Evolutionary conservation across 208 protist species (phyloP).

Genomic region (Balamuthia mandrillaris): DNA sequence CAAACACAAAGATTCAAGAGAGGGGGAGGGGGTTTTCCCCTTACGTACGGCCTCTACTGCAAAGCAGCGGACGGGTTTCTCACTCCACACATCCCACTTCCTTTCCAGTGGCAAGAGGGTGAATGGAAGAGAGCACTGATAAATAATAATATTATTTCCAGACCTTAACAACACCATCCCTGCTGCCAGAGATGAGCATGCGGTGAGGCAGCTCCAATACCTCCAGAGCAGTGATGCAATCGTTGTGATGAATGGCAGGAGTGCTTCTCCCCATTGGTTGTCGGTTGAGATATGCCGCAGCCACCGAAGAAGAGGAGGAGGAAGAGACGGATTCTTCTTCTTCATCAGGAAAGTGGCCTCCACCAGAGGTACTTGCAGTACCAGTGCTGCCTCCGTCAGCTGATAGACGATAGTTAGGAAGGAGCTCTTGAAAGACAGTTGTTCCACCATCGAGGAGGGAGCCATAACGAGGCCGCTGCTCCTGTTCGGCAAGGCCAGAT

Average conservation of each 20-base stretch:
- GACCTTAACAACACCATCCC: slow-evolving; percentile 61
- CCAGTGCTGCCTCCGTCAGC: background rate
- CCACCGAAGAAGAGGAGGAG: background rate
- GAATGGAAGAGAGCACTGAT: too few relatives aligned
- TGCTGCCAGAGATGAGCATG: slow-evolving; percentile 53
- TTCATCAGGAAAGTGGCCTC: too few relatives aligned
- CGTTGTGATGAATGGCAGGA: slow-evolving; percentile 53
- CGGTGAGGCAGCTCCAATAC: slow-evolving; percentile 48
- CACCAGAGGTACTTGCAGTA: background rate
- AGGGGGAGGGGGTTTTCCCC: too few relatives aligned
- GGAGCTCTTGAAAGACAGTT: background rate
- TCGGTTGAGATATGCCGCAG: background rate
- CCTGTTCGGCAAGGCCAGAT: slow-evolving; percentile 32
- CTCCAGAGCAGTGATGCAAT: slow-evolving; percentile 53
- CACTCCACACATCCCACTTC: too few relatives aligned
- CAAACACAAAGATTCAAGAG: too few relatives aligned
- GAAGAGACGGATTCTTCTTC: background rate
- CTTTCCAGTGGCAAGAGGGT: too few relatives aligned
- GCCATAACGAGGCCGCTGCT: background rate
- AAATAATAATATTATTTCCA: slow-evolving; percentile 63
- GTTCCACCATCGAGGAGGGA: background rate
- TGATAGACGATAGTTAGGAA: background rate
- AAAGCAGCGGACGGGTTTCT: too few relatives aligned
- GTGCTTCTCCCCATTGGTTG: background rate
- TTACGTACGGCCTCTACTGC: too few relatives aligned